Evolutionary conservation across 2,329 filamentous ascomycete species (phyloP), one percentile per base, ranked within the genome.

Genomic region (Claviceps sp.): DNA sequence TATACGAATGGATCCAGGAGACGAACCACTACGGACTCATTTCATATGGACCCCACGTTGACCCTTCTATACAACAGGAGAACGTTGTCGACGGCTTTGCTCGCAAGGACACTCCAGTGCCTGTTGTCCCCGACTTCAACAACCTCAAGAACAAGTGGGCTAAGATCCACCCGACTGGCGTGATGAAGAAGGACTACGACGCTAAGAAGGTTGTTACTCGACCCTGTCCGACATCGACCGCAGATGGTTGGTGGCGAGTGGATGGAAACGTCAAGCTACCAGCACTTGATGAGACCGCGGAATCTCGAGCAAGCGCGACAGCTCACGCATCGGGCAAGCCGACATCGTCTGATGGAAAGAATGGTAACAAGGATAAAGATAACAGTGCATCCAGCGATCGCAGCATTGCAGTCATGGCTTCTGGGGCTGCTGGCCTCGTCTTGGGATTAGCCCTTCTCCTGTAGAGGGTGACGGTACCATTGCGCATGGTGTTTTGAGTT

Each of bases 1-100:
- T 94, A 58, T 94, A 95, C 68, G 88, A 95, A 65, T 95, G 88
- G 88, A 88, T 94, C 56, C 72, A 91, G 63, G 88, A 94, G 67
- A 72, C 77, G 49, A 94, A 95, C 67, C 68, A 87, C 61, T 95
- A 94, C 66, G 88, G 88, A 41, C 73, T 95, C 38, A 77, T 94
- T 59, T 82, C 76, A 20, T 95, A 95, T 63, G 86, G 85, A 1
- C 70, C 77, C 3, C 67, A 72, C n/a, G 75, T 74, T 11, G 69
- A 74, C 22, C 66, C 74, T 8, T 72, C 72, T 6, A 70, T 67
- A n/a, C 72, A 74, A 1, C 78, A 76, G n/a, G 72, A 76, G 14
- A 65, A 73, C 52, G 68, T 83, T 47, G 70, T 74, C 54, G 86
- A 81, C 59, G 85, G 86, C 37, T 89, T 76, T 66, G 77, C 79